These are phyloP conservation scores for Anacardium occidentale DNA, from an alignment of 345 rosid species.

Conservation along the genomic window DNA sequence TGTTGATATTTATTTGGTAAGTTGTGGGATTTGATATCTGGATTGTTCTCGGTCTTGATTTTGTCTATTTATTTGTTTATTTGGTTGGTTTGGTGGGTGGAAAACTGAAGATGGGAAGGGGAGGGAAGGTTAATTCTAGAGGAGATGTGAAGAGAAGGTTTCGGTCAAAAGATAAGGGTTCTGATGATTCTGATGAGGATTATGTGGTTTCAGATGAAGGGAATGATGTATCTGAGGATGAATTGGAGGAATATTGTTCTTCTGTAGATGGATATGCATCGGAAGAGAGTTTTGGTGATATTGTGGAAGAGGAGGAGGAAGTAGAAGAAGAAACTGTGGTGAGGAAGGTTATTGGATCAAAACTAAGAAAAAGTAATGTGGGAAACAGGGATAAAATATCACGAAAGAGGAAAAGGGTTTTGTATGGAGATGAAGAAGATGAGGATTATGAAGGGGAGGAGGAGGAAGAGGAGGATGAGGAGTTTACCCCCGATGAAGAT, in stretches of 20 bases:
- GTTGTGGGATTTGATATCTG: conserved; percentile 30
- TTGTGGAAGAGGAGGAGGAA: conserved; percentile 37
- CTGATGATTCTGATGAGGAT: conserved; percentile 98
- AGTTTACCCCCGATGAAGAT: conserved; percentile 63
- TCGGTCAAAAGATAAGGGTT: conserved; percentile 55
- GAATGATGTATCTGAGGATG: conserved; percentile 60
- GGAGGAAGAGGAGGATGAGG: conserved; percentile 57
- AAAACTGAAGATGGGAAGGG: conserved; percentile 70
- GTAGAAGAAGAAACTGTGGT: conserved; percentile 30
- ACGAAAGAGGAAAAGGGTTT: conserved; percentile 27
- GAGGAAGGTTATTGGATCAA: conserved; percentile 33
- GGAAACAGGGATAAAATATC: conserved; percentile 26
- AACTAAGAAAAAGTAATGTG: conserved; percentile 34
- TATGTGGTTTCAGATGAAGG: conserved; percentile 80
- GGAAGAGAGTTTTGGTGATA: conserved; percentile 45
- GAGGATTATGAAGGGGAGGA: conserved; percentile 45
- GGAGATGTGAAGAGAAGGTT: conserved; percentile 46
- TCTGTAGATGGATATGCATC: conserved; percentile 53
- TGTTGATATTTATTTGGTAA: conserved; percentile 26
- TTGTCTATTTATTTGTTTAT: neutral
- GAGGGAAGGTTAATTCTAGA: conserved; percentile 51
- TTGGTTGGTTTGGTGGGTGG: conserved; percentile 16
- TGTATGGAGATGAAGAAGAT: conserved; percentile 30
- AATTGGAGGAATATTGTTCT: conserved; percentile 49
- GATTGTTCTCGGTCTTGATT: conserved; percentile 22